Evolutionary conservation across 2,329 filamentous ascomycete genomes (phyloP).

Genomic region (Aspergillus fumigatiaffinis): DNA sequence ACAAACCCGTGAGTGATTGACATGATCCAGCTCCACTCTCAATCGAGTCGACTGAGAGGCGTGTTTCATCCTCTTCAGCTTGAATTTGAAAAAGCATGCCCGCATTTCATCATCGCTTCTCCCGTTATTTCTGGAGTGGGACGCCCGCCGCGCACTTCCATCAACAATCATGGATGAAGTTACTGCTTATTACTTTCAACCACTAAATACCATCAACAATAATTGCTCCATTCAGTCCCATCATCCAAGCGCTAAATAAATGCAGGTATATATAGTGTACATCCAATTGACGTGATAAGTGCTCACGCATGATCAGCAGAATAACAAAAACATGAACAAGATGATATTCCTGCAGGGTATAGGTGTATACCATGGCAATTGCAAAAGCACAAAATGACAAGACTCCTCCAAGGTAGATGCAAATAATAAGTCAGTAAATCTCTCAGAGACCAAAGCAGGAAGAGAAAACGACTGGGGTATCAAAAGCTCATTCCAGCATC

Average conservation of each 20-base stretch:
- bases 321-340: neutral
- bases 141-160: neutral
- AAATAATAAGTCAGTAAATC: neutral
- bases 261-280: neutral
- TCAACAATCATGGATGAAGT: no score
- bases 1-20: neutral
- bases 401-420: neutral
- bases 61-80: neutral
- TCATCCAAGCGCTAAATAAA: neutral
- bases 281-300: neutral
- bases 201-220: neutral
- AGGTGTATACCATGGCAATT: neutral
- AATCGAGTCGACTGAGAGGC: neutral
- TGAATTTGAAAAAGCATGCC: neutral
- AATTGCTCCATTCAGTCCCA: neutral
- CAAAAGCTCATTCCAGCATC: conserved; percentile 34
- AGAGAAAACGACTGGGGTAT: conserved; percentile 13
- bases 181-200: neutral
- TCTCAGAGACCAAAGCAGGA: neutral
- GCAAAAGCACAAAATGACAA: neutral
- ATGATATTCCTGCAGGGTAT: neutral
- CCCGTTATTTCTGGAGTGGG: neutral
- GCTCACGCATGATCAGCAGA: neutral
- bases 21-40: neutral
- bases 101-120: neutral